Evolutionary conservation across 768 basidiomycete genomes (phyloP).

Genomic region (Mycena capillaripes): DNA sequence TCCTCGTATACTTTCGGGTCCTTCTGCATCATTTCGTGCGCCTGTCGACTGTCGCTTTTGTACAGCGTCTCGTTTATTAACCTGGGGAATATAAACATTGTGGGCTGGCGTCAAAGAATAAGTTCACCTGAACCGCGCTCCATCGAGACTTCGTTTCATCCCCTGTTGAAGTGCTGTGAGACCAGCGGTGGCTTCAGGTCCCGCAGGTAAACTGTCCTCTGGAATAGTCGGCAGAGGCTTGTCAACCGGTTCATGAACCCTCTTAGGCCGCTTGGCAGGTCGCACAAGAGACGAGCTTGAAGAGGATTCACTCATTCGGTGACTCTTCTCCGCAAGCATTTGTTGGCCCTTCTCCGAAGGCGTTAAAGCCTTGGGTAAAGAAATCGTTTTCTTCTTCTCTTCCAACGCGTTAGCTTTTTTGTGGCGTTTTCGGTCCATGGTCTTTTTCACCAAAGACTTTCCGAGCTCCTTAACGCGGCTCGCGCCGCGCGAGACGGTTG

Average conservation of each 20-base stretch:
- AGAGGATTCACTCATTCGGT: constrained; percentile 13
- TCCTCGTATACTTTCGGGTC: constrained; percentile 88
- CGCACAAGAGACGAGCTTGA: constrained; percentile 23
- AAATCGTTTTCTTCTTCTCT: constrained; percentile 40
- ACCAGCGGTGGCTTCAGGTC: constrained; percentile 32
- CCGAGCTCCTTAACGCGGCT: constrained; percentile 30
- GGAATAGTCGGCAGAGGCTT: constrained; percentile 34
- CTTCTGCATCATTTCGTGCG: constrained; percentile 85
- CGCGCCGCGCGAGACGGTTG: constrained; percentile 25
- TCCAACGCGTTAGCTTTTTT: constrained; percentile 38
- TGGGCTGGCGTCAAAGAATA: not conserved
- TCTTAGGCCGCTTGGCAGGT: constrained; percentile 30
- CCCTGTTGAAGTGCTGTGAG: constrained; percentile 82
- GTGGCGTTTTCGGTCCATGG: constrained; percentile 36
- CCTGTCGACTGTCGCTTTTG: constrained; percentile 83
- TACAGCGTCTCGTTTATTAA: constrained; percentile 95
- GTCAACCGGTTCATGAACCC: constrained; percentile 20
- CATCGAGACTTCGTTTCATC: constrained; percentile 86
- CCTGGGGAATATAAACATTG: constrained; percentile 52
- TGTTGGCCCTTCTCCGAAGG: constrained; percentile 32
- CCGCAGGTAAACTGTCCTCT: constrained; percentile 15
- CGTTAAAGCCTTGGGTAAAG: constrained; percentile 39
- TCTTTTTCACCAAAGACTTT: constrained; percentile 34
- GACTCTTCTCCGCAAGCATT: constrained; percentile 27
- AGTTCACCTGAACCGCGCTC: constrained; percentile 86